Evolutionary conservation across 352 stramenopile genomes (phyloP).

Genomic region (Aphanomyces cochlioides): DNA sequence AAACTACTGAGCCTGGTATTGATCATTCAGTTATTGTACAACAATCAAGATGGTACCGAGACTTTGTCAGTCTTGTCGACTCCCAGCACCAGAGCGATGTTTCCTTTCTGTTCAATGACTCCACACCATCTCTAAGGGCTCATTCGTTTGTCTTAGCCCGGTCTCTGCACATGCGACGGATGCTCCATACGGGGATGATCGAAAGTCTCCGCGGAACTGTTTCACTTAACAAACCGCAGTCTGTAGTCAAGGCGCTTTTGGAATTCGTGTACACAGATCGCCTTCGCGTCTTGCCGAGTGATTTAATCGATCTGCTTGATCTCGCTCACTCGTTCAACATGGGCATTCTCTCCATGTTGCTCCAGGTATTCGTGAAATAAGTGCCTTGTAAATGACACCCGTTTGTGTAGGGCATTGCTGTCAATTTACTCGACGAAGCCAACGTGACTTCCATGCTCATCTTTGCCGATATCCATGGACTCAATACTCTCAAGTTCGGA

Average conservation of each 20-base stretch:
- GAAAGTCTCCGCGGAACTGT: slow-evolving; percentile 14
- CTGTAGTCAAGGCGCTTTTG: not conserved
- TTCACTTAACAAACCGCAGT: slow-evolving; percentile 17
- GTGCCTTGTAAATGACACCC: not conserved
- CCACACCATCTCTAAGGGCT: not conserved
- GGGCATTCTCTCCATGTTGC: not conserved
- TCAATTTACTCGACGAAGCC: slow-evolving; percentile 17
- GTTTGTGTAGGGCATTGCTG: slow-evolving; percentile 12
- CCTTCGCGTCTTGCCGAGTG: not conserved
- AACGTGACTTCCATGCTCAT: slow-evolving; percentile 13
- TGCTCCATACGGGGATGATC: slow-evolving; percentile 16
- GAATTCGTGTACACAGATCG: slow-evolving; percentile 17
- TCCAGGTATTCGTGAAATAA: not conserved
- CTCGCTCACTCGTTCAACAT: slow-evolving; percentile 14
- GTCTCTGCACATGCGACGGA: slow-evolving; percentile 13
- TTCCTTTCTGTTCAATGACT: not conserved
- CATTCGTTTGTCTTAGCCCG: slow-evolving; percentile 11
- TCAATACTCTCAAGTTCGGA: slow-evolving; percentile 7
- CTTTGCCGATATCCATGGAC: slow-evolving; percentile 18
- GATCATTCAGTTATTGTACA: slow-evolving; percentile 15
- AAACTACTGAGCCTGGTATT: not conserved
- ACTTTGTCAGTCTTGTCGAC: slow-evolving; percentile 13
- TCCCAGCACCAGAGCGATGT: not conserved
- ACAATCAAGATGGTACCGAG: slow-evolving; percentile 7
- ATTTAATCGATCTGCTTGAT: slow-evolving; percentile 10